Evolutionary conservation across 2,329 filamentous ascomycete species (phyloP).

Genomic region (Raffaelea arxii): DNA sequence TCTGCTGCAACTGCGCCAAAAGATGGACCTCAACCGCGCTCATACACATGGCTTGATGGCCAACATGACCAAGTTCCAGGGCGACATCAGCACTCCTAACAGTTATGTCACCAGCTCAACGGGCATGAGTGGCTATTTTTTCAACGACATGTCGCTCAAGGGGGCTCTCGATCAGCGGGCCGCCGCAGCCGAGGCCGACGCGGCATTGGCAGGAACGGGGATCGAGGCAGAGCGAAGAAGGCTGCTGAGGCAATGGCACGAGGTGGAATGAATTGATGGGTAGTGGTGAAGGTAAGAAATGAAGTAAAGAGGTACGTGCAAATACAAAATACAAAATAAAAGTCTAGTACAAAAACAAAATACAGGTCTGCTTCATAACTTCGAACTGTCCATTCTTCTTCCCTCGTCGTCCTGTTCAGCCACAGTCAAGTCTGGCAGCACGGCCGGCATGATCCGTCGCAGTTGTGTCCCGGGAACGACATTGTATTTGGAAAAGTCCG

Average conservation of each 20-base stretch:
- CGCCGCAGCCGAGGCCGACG: background rate
- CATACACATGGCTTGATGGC: background rate
- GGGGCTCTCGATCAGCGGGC: background rate
- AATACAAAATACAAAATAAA: too few species aligned
- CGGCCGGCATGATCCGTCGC: too few species aligned
- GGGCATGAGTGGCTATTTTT: background rate
- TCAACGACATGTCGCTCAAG: background rate
- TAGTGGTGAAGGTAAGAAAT: too few species aligned
- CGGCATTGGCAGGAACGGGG: background rate
- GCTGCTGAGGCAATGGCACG: background rate
- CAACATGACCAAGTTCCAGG: background rate
- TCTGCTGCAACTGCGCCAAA: background rate
- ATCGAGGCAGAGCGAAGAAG: background rate
- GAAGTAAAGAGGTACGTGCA: too few species aligned
- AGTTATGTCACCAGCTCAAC: background rate
- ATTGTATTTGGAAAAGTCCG: too few species aligned
- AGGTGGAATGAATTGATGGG: too few species aligned
- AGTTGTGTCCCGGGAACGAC: too few species aligned
- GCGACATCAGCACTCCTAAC: background rate
- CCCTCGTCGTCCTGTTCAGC: too few species aligned
- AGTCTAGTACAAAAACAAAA: too few species aligned
- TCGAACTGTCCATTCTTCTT: too few species aligned
- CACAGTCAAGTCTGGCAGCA: too few species aligned
- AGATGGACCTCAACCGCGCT: background rate
- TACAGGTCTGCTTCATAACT: too few species aligned